Conservation (phyloP, 352 stramenopile species). For the Phytophthora tubulina region DNA sequence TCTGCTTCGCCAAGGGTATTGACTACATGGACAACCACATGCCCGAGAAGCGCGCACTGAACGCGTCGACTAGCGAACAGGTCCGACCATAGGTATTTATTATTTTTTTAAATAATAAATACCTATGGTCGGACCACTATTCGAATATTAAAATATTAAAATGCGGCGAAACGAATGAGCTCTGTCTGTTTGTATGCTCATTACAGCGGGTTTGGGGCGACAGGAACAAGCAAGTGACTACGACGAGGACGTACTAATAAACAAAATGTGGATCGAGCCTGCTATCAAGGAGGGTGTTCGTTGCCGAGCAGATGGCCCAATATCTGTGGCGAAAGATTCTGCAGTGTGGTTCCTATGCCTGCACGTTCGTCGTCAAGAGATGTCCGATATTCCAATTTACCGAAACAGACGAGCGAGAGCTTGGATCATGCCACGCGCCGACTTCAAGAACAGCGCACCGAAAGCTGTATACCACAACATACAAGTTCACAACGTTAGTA, state of each 20-base stretch:
- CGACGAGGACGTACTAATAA: constrained; percentile 28
- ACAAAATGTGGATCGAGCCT: constrained; percentile 36
- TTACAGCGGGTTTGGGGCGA: constrained; percentile 48
- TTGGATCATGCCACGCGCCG: constrained; percentile 72
- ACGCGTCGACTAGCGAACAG: constrained; percentile 50
- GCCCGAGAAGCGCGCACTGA: constrained; percentile 49
- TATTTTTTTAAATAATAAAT: too few species aligned
- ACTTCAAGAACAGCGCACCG: constrained; percentile 70
- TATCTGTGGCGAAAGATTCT: constrained; percentile 18
- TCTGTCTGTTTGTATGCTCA: not conserved
- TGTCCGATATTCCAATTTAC: constrained; percentile 39
- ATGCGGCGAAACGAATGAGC: not conserved
- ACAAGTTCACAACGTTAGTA: not conserved
- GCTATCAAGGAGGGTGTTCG: constrained; percentile 17
- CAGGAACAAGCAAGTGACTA: constrained; percentile 46
- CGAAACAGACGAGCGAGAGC: constrained; percentile 60
- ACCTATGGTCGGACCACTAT: too few species aligned
- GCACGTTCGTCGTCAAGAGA: not conserved
- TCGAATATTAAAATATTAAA: too few species aligned
- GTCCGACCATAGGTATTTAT: constrained; percentile 25
- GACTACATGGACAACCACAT: constrained; percentile 68
- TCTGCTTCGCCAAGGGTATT: constrained; percentile 60
- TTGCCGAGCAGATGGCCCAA: constrained; percentile 6
- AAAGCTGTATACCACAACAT: constrained; percentile 50
- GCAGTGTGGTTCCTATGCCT: constrained; percentile 1